Evolutionary conservation across 1,284 basidiomycete genomes (phyloP).

Genomic region (Stereum hirsutum): DNA sequence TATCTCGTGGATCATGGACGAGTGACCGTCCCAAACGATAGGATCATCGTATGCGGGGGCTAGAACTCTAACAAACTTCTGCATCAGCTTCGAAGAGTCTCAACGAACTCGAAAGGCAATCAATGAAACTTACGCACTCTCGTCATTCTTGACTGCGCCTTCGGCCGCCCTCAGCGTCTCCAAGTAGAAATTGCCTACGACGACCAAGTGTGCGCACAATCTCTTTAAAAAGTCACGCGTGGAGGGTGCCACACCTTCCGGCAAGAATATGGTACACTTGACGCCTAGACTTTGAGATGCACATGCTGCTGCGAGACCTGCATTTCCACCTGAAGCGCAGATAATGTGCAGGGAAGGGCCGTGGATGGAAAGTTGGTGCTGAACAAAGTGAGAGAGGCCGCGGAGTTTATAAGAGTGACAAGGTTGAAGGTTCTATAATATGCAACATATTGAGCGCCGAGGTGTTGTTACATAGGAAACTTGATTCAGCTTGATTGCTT

Average conservation of each 20-base stretch:
- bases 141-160: conserved; percentile 30
- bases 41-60: conserved; percentile 64
- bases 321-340: conserved; percentile 68
- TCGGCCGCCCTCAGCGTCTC: conserved; percentile 44
- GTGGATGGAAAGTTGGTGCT: conserved; percentile 36
- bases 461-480: background rate
- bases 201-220: conserved; percentile 45
- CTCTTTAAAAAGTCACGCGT: conserved; percentile 40
- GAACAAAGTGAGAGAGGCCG: conserved; percentile 55
- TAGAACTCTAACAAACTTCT: conserved; percentile 35
- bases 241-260: conserved; percentile 35
- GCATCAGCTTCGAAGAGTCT: background rate
- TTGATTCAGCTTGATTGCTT: no score
- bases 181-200: conserved; percentile 45
- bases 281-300: conserved; percentile 44
- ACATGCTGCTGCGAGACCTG: conserved; percentile 59
- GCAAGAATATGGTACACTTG: conserved; percentile 59
- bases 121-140: conserved; percentile 39
- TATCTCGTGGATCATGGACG: conserved; percentile 61
- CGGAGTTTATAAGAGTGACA: conserved; percentile 70
- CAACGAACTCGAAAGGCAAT: background rate
- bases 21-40: conserved; percentile 63
- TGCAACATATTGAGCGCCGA: background rate
- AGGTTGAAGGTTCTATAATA: conserved; percentile 56
- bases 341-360: conserved; percentile 49